Percentiles rank a stretch among this genome's conserved stretches.
Evolutionary conservation across 768 basidiomycete genomes (phyloP).

Genomic region (Pluteus cervinus): DNA sequence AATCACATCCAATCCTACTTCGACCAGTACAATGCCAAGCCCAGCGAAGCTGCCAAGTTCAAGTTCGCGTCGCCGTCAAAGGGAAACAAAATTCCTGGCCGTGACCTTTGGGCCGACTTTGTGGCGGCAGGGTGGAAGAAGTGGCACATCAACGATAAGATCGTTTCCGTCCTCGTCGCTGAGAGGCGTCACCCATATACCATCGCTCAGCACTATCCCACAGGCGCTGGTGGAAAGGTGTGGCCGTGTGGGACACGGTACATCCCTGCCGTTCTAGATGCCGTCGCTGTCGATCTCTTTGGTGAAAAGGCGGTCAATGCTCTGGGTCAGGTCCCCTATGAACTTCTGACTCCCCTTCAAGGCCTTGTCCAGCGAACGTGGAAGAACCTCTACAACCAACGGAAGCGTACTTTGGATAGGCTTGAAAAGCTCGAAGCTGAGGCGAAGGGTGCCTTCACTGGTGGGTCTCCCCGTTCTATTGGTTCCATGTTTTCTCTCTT

Average conservation of each 20-base stretch:
- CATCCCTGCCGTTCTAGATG: slow-evolving; percentile 6
- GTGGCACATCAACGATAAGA: slow-evolving; percentile 6
- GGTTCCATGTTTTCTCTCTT: not conserved
- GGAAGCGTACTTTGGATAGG: no score
- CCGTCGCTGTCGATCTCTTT: slow-evolving; percentile 8
- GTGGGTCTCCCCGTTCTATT: no score
- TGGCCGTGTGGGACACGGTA: slow-evolving; percentile 1
- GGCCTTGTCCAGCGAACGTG: no score
- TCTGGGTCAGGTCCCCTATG: no score
- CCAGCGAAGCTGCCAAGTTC: slow-evolving; percentile 6
- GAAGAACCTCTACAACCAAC: no score
- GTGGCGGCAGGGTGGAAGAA: slow-evolving; percentile 7
- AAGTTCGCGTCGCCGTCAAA: slow-evolving; percentile 4
- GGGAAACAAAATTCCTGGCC: slow-evolving; percentile 9
- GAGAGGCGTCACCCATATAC: slow-evolving; percentile 8
- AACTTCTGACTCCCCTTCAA: no score
- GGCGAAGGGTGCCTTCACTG: slow-evolving; percentile 6
- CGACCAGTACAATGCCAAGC: slow-evolving; percentile 1
- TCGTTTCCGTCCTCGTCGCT: slow-evolving; percentile 4
- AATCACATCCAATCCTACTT: slow-evolving; percentile 12
- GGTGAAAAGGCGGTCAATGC: slow-evolving; percentile 7
- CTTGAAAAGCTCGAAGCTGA: slow-evolving; percentile 5
- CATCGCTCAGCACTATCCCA: slow-evolving; percentile 3
- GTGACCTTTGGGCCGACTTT: slow-evolving; percentile 8
- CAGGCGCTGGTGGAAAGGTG: slow-evolving; percentile 7